Evolutionary conservation across 306 rosid species (phyloP).

Genomic region (Vachellia pachyceras): DNA sequence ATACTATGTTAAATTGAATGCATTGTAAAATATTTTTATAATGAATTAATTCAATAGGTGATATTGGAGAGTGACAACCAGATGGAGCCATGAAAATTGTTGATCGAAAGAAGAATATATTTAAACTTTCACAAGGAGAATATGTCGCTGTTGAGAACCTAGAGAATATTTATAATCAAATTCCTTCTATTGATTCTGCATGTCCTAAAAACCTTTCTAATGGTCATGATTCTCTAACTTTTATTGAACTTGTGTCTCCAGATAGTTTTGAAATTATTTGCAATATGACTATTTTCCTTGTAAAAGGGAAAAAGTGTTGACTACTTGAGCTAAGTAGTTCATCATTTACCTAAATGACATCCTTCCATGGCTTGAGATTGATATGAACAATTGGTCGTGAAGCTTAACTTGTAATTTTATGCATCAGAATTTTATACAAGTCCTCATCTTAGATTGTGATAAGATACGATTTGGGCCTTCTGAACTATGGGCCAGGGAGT

Average conservation of each 20-base stretch:
- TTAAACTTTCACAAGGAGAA: constrained; percentile 98
- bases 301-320: neutral
- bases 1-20: constrained; percentile 24
- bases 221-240: neutral
- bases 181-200: constrained; percentile 74
- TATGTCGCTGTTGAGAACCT: constrained; percentile 98
- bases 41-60: constrained; percentile 64
- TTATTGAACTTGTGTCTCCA: constrained; percentile 15
- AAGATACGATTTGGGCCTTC: neutral
- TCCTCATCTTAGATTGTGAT: neutral
- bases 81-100: constrained; percentile 96
- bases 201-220: constrained; percentile 32
- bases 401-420: neutral
- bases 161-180: constrained; percentile 78
- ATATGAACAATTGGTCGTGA: neutral
- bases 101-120: constrained; percentile 95
- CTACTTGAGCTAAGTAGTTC: neutral
- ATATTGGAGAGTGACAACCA: constrained; percentile 93
- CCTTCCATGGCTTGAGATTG: neutral
- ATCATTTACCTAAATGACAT: neutral
- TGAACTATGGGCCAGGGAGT: neutral
- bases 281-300: neutral
- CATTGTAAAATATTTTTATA: constrained; percentile 24
- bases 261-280: neutral
- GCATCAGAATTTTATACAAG: neutral